Evolutionary conservation across 2,329 filamentous ascomycete genomes (phyloP).

Genomic region (Colletotrichum sp.): DNA sequence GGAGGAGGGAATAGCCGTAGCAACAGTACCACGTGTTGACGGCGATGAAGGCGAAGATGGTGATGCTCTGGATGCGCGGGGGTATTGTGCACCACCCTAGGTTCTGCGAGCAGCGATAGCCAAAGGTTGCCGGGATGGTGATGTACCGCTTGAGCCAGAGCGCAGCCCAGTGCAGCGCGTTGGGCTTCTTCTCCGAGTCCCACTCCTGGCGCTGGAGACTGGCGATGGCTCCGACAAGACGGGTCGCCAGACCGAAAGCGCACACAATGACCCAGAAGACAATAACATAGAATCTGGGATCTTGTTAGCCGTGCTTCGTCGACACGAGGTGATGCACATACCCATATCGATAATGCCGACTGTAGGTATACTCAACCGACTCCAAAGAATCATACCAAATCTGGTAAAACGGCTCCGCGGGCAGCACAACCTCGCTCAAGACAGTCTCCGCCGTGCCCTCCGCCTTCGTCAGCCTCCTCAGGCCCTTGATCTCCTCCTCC

Average conservation of each 20-base stretch:
- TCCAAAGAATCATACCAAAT: conserved; percentile 44
- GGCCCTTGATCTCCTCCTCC: conserved; percentile 31
- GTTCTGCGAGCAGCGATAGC: conserved; percentile 45
- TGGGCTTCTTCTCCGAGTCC: conserved; percentile 6
- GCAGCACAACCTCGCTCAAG: conserved; percentile 37
- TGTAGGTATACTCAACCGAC: conserved; percentile 37
- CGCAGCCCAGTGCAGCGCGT: neutral
- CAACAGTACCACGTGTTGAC: conserved; percentile 42
- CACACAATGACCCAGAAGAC: conserved; percentile 46
- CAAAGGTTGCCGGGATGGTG: conserved; percentile 47
- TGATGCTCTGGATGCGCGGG: conserved; percentile 46
- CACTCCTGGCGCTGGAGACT: neutral
- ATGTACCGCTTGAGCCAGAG: conserved; percentile 38
- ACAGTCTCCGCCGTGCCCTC: conserved; percentile 24
- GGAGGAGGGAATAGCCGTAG: conserved; percentile 41
- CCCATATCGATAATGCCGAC: conserved; percentile 41
- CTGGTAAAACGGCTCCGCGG: conserved; percentile 35
- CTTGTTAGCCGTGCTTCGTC: neutral
- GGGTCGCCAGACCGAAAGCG: conserved; percentile 38
- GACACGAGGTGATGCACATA: conserved; percentile 22
- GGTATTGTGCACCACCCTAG: conserved; percentile 51
- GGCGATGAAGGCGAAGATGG: conserved; percentile 39
- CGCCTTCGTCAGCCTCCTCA: conserved; percentile 33
- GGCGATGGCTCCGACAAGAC: conserved; percentile 23
- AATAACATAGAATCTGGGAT: conserved; percentile 36